phyloP scores from a whole-genome alignment of 2,329 filamentous ascomycete genomes.

The Pyrenophora teres region DNA sequence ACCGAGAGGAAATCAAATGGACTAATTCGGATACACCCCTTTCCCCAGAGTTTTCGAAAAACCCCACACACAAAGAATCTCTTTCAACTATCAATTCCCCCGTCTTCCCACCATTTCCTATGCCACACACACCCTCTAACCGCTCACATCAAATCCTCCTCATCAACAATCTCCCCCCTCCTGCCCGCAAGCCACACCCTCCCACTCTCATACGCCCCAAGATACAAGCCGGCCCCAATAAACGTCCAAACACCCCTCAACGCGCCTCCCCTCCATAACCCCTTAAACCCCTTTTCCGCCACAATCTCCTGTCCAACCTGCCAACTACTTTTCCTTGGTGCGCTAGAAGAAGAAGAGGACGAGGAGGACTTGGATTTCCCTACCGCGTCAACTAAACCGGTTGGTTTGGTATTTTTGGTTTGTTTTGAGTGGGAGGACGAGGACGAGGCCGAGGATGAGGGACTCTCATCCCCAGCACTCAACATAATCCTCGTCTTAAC shows the following conservation, averaged over 20 bases:
- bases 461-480: conserved; percentile 43
- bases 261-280: conserved; percentile 76
- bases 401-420: conserved; percentile 9
- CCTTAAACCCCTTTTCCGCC: conserved; percentile 68
- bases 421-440: no score
- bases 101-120: no score
- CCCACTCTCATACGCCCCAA: conserved; percentile 83
- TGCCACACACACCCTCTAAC: no score
- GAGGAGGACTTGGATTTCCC: conserved; percentile 36
- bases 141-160: conserved; percentile 31
- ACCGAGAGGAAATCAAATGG: no score
- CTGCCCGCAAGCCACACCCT: conserved; percentile 58
- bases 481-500: conserved; percentile 92
- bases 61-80: no score
- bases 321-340: conserved; percentile 51
- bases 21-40: no score
- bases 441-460: no score
- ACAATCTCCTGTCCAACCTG: conserved; percentile 69
- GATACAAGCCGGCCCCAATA: conserved; percentile 79
- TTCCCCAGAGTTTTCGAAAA: no score
- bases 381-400: conserved; percentile 48
- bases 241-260: conserved; percentile 81
- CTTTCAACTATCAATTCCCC: no score
- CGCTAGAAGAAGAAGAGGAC: no score
- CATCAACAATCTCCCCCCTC: conserved; percentile 50